phyloP scores from a whole-genome alignment of 2,329 filamentous ascomycete genomes.

The Clarireedia homoeocarpa region DNA sequence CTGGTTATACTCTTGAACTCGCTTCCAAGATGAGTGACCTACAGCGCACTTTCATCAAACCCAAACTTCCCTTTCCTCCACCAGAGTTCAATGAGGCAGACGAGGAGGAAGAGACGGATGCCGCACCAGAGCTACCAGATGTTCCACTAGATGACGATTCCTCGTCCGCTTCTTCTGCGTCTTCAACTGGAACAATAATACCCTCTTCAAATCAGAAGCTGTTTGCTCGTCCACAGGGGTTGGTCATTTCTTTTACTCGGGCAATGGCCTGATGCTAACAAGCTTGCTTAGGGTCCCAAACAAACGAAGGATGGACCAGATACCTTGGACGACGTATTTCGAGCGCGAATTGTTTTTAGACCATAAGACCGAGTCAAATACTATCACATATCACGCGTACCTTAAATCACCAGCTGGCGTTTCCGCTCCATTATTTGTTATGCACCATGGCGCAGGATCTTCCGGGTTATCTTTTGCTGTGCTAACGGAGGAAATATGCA shows the following conservation, averaged over 20 bases:
- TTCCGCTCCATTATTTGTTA: constrained; percentile 73
- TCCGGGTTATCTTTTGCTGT: constrained; percentile 88
- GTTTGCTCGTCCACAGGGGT: constrained; percentile 66
- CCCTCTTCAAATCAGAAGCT: constrained; percentile 67
- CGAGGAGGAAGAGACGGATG: constrained; percentile 35
- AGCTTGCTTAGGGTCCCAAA: constrained; percentile 23
- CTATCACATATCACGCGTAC: constrained; percentile 74
- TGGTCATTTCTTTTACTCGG: constrained; percentile 27
- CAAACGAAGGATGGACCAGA: constrained; percentile 27
- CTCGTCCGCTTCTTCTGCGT: constrained; percentile 65
- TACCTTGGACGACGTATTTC: constrained; percentile 83
- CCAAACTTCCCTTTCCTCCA: constrained; percentile 59
- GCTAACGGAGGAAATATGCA: constrained; percentile 68
- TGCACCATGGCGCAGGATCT: constrained; percentile 90
- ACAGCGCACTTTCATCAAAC: constrained; percentile 70
- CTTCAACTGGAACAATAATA: constrained; percentile 85
- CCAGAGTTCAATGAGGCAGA: constrained; percentile 44
- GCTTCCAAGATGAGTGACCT: constrained; percentile 63
- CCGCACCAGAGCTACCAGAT: constrained; percentile 33
- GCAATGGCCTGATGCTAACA: constrained; percentile 8
- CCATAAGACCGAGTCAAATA: constrained; percentile 33
- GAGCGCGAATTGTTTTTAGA: constrained; percentile 75
- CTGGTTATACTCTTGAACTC: neutral
- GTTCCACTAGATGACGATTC: constrained; percentile 51
- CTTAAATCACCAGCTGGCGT: constrained; percentile 67